These are phyloP conservation scores for Pyrenochaeta sp. DNA, from an alignment of 2,329 filamentous ascomycete genomes.

Conservation along the genomic window DNA sequence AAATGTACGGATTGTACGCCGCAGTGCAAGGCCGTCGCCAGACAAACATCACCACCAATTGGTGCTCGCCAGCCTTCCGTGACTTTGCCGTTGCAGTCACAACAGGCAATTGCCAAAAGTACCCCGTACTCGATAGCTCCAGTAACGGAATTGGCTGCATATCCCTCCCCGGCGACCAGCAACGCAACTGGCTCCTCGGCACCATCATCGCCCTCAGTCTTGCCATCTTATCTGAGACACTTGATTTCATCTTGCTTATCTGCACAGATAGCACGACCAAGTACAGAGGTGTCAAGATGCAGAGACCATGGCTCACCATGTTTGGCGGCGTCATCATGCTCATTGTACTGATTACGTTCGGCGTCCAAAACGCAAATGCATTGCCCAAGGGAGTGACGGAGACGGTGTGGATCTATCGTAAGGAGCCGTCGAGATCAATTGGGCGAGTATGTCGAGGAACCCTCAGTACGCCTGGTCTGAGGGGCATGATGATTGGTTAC, in stretches of 20 bases:
- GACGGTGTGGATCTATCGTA: conserved; percentile 17
- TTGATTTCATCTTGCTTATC: conserved; percentile 6
- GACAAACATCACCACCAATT: conserved; percentile 7
- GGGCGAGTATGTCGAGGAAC: conserved; percentile 9
- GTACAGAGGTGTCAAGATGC: conserved; percentile 5
- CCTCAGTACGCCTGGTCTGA: conserved; percentile 10
- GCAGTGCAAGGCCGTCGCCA: too few species aligned
- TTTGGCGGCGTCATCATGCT: conserved; percentile 12
- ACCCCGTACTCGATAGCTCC: conserved; percentile 6
- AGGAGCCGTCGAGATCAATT: conserved; percentile 1
- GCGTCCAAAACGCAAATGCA: conserved; percentile 7
- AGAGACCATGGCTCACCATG: conserved; percentile 19
- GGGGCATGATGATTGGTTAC: conserved; percentile 19
- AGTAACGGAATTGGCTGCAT: conserved; percentile 24
- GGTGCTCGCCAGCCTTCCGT: conserved; percentile 19
- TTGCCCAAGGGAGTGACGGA: conserved; percentile 12
- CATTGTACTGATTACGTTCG: conserved; percentile 10
- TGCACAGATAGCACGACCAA: not conserved
- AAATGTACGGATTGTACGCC: too few species aligned
- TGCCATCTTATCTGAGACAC: conserved; percentile 4
- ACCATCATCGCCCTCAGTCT: conserved; percentile 8
- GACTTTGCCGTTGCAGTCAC: conserved; percentile 18
- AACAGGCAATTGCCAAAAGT: conserved; percentile 15
- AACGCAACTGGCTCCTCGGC: conserved; percentile 15
- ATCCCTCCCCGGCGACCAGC: conserved; percentile 9